Conservation (phyloP, 2,329 filamentous ascomycete genomes). For the Aspergillus hiratsukae region DNA sequence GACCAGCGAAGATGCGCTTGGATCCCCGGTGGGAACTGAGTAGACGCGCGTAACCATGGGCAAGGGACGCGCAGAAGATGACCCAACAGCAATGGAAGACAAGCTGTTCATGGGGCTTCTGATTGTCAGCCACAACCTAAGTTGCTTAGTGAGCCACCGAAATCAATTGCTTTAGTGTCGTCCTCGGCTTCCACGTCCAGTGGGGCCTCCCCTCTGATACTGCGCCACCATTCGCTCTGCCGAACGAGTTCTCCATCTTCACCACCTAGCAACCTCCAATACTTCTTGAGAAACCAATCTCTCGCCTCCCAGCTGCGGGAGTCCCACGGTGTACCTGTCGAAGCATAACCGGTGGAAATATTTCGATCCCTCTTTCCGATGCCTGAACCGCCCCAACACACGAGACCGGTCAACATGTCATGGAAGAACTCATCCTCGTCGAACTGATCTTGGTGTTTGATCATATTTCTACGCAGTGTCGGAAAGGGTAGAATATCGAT, state of each 20-base stretch:
- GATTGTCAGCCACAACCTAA: too few relatives aligned
- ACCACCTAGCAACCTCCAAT: constrained; percentile 32
- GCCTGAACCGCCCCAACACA: constrained; percentile 17
- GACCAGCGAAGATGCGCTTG: too few relatives aligned
- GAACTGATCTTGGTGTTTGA: constrained; percentile 7
- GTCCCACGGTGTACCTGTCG: constrained; percentile 43
- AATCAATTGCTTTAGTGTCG: too few relatives aligned
- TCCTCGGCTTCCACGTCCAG: constrained; percentile 1
- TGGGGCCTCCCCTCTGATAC: constrained; percentile 14
- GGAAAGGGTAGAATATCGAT: constrained; percentile 19
- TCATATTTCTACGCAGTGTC: constrained; percentile 15
- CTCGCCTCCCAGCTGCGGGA: constrained; percentile 44
- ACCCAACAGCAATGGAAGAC: too few relatives aligned
- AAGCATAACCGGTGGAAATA: constrained; percentile 8
- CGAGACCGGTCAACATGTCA: constrained; percentile 13
- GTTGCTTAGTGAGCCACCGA: too few relatives aligned
- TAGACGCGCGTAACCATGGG: too few relatives aligned
- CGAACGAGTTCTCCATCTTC: constrained; percentile 34
- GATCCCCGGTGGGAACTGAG: too few relatives aligned
- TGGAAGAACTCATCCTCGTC: constrained; percentile 18
- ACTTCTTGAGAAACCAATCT: constrained; percentile 44
- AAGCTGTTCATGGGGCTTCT: too few relatives aligned
- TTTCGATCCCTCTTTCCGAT: constrained; percentile 12
- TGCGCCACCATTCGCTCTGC: constrained; percentile 21
- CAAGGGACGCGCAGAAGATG: too few relatives aligned